Conservation (phyloP, 179 eudicot genomes). For the Gypsophila paniculata region DNA sequence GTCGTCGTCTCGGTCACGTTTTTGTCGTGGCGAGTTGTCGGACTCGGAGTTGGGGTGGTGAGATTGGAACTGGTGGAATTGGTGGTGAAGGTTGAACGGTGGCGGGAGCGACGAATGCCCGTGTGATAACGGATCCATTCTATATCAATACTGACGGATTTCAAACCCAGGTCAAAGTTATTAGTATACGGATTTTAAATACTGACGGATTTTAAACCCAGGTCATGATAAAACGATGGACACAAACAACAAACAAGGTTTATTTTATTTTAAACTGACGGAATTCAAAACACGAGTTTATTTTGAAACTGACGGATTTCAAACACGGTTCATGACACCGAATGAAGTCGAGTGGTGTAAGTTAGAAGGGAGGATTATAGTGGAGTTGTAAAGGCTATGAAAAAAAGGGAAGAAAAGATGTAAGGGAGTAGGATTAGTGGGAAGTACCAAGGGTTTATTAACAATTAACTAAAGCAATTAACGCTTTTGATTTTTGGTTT, state of each 20-base stretch:
- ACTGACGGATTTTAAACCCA: no score
- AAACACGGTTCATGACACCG: background rate
- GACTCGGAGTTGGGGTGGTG: conserved; percentile 21
- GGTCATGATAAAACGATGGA: no score
- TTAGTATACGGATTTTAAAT: no score
- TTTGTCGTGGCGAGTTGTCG: conserved; percentile 27
- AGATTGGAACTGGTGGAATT: conserved; percentile 26
- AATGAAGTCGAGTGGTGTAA: no score
- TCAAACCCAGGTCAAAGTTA: background rate
- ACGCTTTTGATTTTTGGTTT: background rate
- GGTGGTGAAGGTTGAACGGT: conserved; percentile 38
- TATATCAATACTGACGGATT: background rate
- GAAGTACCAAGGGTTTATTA: conserved; percentile 18
- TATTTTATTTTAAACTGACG: background rate
- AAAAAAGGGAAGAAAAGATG: background rate
- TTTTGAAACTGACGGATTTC: background rate
- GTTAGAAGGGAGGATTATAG: background rate
- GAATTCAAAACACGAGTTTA: background rate
- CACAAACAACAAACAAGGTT: no score
- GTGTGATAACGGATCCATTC: conserved; percentile 14
- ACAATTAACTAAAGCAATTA: background rate
- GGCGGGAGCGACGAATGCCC: conserved; percentile 35
- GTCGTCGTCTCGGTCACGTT: conserved; percentile 31
- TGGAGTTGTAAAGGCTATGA: conserved; percentile 20
- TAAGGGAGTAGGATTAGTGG: conserved; percentile 17